These are phyloP conservation scores for Pseudonitzschia multiseries DNA, from an alignment of 108 stramenopile genomes.

Conservation along the genomic window DNA sequence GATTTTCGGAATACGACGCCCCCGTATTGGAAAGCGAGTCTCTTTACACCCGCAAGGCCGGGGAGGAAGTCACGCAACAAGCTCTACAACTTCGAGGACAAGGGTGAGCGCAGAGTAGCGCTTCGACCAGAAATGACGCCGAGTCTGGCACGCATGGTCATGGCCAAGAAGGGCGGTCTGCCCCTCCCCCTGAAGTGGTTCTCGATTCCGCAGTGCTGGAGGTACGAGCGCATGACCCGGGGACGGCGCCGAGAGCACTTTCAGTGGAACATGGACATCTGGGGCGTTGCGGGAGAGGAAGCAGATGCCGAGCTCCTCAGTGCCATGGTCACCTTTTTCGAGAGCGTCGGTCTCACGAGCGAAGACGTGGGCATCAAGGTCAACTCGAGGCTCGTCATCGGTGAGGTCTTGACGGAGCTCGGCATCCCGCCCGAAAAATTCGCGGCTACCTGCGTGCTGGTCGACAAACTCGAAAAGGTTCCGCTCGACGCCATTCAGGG, in stretches of 20 bases:
- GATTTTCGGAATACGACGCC: constrained; percentile 97
- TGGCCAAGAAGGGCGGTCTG: constrained; percentile 90
- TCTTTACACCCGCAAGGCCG: constrained; percentile 95
- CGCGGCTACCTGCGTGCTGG: constrained; percentile 94
- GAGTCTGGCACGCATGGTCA: constrained; percentile 95
- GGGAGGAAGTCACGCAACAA: constrained; percentile 98
- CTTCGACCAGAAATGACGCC: constrained; percentile 98
- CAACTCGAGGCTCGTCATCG: constrained; percentile 89
- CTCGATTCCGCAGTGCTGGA: constrained; percentile 95
- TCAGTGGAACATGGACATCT: constrained; percentile 98
- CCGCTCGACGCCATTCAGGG: constrained; percentile 89
- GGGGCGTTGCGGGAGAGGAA: constrained; percentile 87
- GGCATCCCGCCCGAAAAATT: constrained; percentile 93
- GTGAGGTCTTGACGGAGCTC: constrained; percentile 83
- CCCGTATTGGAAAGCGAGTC: constrained; percentile 93
- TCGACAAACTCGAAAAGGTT: constrained; percentile 98
- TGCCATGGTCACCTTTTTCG: constrained; percentile 91
- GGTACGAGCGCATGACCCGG: constrained; percentile 98
- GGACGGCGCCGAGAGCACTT: constrained; percentile 96
- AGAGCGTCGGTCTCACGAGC: constrained; percentile 78
- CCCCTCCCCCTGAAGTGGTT: constrained; percentile 96
- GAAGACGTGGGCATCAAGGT: constrained; percentile 98
- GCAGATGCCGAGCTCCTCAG: constrained; percentile 94
- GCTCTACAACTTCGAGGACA: constrained; percentile 97
- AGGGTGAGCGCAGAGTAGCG: constrained; percentile 86